phyloP scores from a whole-genome alignment of 352 stramenopile genomes.

The Pythium plurisporium region DNA sequence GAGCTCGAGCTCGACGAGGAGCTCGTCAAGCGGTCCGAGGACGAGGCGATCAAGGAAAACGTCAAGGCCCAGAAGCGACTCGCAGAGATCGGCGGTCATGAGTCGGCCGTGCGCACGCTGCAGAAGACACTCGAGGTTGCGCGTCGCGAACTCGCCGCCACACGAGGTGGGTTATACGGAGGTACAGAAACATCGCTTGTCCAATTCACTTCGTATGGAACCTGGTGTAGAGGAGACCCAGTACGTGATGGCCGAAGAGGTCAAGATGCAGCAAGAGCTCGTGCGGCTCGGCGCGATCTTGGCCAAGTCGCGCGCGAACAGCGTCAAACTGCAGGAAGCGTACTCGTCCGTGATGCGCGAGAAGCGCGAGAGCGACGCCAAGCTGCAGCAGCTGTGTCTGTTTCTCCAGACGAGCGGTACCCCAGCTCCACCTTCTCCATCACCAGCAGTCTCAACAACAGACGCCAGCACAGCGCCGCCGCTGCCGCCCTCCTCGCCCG shows the following conservation, averaged over 20 bases:
- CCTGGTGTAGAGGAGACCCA: conserved; percentile 39
- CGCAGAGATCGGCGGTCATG: conserved; percentile 58
- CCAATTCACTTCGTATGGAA: background rate
- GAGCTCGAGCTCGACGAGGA: conserved; percentile 63
- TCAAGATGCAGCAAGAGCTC: conserved; percentile 48
- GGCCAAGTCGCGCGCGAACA: conserved; percentile 27
- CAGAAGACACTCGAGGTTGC: conserved; percentile 47
- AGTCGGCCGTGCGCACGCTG: conserved; percentile 49
- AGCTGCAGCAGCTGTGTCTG: conserved; percentile 46
- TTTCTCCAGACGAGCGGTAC: conserved; percentile 36
- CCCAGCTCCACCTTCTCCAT: too few relatives aligned
- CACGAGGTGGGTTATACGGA: conserved; percentile 34
- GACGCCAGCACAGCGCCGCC: background rate
- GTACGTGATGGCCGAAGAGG: conserved; percentile 46
- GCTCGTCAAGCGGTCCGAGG: conserved; percentile 38
- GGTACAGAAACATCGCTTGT: too few relatives aligned
- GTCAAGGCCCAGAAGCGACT: conserved; percentile 54
- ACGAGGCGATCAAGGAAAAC: conserved; percentile 45
- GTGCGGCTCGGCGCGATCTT: conserved; percentile 35
- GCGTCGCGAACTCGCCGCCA: conserved; percentile 48
- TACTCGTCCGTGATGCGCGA: conserved; percentile 37
- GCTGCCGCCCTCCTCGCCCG: conserved; percentile 15
- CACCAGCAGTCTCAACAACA: too few relatives aligned
- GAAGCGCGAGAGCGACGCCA: conserved; percentile 52
- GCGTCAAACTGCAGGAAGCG: conserved; percentile 45